A percentile compares a stretch with the other conserved stretches of the same genome.
These are phyloP conservation scores for Penicillium odoratum DNA, from an alignment of 495 filamentous ascomycete genomes.

Conservation along the genomic window DNA sequence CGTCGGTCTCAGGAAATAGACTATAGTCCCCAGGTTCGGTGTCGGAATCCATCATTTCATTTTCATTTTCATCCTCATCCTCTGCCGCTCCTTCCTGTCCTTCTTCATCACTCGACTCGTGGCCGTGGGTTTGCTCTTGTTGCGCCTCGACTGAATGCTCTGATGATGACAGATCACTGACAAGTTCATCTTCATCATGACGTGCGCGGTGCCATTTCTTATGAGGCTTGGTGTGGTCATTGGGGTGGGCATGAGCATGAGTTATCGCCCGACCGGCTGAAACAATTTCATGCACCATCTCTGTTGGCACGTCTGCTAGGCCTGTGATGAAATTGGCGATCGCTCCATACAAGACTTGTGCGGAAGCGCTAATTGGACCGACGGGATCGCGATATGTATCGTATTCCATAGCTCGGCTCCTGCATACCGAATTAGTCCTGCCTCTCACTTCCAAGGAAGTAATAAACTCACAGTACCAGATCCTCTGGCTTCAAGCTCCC, in stretches of 20 bases:
- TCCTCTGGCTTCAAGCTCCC: constrained; percentile 61
- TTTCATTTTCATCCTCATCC: constrained; percentile 1
- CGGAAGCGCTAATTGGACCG: constrained; percentile 70
- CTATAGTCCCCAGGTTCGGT: not conserved
- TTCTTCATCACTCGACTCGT: not conserved
- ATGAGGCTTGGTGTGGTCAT: constrained; percentile 17
- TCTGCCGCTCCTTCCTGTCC: not conserved
- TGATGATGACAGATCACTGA: constrained; percentile 5
- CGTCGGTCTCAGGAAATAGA: not conserved
- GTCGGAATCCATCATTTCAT: not conserved
- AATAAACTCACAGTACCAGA: constrained; percentile 62
- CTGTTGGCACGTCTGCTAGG: constrained; percentile 75
- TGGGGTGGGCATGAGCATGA: constrained; percentile 50
- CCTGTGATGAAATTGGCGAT: constrained; percentile 75
- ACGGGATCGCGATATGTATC: constrained; percentile 70
- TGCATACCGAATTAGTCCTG: constrained; percentile 22
- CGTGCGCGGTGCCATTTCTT: constrained; percentile 12
- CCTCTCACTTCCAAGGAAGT: not conserved
- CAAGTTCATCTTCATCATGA: constrained; percentile 3
- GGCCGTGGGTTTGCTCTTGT: not conserved
- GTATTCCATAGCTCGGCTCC: constrained; percentile 67
- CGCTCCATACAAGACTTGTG: constrained; percentile 73
- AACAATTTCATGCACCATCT: constrained; percentile 63
- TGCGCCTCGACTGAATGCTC: not conserved
- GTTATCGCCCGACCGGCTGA: constrained; percentile 54